phyloP scores from a whole-genome alignment of 2,329 filamentous ascomycete genomes.

The Epichloe gansuensis region DNA sequence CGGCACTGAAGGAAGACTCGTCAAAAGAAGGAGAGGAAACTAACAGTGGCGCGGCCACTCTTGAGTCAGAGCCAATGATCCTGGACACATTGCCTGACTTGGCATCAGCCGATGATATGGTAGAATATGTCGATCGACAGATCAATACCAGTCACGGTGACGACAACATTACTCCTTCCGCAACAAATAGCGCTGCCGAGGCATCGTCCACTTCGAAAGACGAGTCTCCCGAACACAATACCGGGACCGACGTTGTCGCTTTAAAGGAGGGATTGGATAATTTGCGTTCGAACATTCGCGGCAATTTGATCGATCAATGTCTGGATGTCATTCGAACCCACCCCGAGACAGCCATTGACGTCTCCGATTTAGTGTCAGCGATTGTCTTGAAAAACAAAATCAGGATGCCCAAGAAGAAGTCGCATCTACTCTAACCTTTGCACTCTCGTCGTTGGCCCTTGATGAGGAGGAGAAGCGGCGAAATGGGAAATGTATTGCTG shows the following conservation, averaged over 20 bases:
- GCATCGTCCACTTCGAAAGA: conserved; percentile 3
- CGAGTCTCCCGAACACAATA: conserved; percentile 9
- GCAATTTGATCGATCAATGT: conserved; percentile 75
- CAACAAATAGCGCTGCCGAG: conserved; percentile 6
- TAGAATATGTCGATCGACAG: conserved; percentile 4
- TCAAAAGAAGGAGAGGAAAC: conserved; percentile 12
- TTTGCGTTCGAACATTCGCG: conserved; percentile 58
- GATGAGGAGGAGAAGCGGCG: conserved; percentile 55
- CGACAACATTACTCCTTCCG: background rate
- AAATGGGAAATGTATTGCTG: conserved; percentile 54
- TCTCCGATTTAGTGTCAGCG: conserved; percentile 73
- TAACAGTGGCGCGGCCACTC: conserved; percentile 11
- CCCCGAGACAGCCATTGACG: conserved; percentile 77
- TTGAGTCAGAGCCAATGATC: conserved; percentile 26
- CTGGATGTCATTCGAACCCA: conserved; percentile 84
- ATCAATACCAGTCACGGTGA: background rate
- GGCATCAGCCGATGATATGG: conserved; percentile 2
- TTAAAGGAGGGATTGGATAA: conserved; percentile 69
- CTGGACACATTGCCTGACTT: conserved; percentile 20
- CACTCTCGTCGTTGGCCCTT: conserved; percentile 57
- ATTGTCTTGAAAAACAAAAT: conserved; percentile 48
- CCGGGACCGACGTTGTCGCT: conserved; percentile 10
- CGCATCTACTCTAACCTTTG: conserved; percentile 71
- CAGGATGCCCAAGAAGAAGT: conserved; percentile 55
- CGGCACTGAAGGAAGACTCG: conserved; percentile 19